Conservation (phyloP, 139 green algal species). For the Edaphochlamys debaryana region DNA sequence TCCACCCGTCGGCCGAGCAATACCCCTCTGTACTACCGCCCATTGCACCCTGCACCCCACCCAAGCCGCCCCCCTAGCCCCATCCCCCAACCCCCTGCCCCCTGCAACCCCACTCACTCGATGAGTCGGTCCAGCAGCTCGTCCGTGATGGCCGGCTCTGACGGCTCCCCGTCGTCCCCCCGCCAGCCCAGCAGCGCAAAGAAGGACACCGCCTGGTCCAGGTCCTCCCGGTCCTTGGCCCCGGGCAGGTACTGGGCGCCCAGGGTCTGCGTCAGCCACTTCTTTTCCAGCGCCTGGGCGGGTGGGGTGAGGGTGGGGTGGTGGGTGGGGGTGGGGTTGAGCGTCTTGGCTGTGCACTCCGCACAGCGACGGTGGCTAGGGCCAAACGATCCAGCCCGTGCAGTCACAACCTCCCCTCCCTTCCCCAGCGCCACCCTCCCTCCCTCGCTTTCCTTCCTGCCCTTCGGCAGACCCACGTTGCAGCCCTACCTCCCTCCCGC, state of each 20-base stretch:
- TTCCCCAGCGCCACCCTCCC: no score
- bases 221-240: constrained; percentile 32
- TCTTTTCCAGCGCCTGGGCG: constrained; percentile 14
- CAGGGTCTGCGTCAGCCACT: constrained; percentile 38
- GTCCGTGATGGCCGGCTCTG: background rate
- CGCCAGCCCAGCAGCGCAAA: constrained; percentile 40
- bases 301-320: background rate
- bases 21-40: no score
- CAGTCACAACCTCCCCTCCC: no score
- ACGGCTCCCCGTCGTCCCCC: background rate
- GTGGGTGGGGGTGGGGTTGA: background rate
- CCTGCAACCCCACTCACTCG: constrained; percentile 30
- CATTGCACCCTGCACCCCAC: no score
- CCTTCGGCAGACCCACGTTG: no score
- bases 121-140: constrained; percentile 34
- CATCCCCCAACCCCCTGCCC: no score
- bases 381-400: no score
- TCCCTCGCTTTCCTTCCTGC: no score
- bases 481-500: no score
- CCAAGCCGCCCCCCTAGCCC: no score
- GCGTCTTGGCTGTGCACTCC: background rate
- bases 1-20: no score
- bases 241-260: constrained; percentile 35
- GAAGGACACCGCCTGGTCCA: constrained; percentile 25
- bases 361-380: no score